Conservation (phyloP, 148 eudicot genomes). For the Talinum fruticosum region DNA sequence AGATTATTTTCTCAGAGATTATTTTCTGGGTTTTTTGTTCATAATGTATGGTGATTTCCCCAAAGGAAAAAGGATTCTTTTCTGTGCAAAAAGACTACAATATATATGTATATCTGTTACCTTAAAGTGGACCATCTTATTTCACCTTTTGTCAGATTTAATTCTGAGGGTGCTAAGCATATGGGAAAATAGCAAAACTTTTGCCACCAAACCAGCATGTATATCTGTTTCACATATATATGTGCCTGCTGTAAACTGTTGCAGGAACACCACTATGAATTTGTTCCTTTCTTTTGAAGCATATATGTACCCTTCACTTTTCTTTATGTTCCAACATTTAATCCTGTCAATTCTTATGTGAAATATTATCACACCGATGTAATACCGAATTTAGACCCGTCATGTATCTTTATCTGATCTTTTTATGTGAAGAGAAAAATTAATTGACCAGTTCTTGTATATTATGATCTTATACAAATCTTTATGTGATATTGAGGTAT, state of each 20-base stretch:
- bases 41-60: background rate
- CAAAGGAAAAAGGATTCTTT: background rate
- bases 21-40: no score
- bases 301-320: background rate
- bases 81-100: background rate
- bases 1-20: no score
- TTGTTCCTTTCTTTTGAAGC: background rate
- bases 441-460: no score
- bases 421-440: no score
- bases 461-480: no score
- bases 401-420: no score
- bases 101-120: no score
- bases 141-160: slow-evolving; percentile 4
- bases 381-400: no score
- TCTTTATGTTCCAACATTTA: background rate
- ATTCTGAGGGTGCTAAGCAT: background rate
- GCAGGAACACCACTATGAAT: background rate
- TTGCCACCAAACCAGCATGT: background rate
- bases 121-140: slow-evolving; percentile 9
- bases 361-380: background rate
- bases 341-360: background rate
- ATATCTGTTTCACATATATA: background rate
- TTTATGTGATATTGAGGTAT: no score
- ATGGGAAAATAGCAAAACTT: background rate
- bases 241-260: background rate